phyloP scores from a whole-genome alignment of 129 eudicot species.

The Logfia minima region DNA sequence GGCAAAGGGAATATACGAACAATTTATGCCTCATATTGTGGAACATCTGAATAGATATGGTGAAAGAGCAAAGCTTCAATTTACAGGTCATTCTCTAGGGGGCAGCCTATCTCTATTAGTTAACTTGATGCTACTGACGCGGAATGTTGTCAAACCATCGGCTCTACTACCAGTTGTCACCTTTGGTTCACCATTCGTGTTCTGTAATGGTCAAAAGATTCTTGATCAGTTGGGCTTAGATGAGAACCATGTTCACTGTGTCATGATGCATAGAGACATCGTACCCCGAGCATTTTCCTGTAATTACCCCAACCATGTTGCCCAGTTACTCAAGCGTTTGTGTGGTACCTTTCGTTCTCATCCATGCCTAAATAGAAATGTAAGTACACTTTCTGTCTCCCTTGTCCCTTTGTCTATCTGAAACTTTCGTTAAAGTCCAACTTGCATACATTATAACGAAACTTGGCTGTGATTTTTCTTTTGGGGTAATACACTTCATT shows the following conservation, averaged over 20 bases:
- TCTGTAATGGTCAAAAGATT: conserved; percentile 75
- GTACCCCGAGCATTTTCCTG: conserved; percentile 94
- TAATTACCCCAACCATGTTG: conserved; percentile 66
- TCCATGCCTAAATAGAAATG: conserved; percentile 78
- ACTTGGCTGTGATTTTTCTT: background rate
- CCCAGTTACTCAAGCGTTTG: conserved; percentile 72
- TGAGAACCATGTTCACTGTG: conserved; percentile 60
- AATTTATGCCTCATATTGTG: conserved; percentile 61
- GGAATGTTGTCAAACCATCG: conserved; percentile 57
- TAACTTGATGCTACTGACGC: conserved; percentile 64
- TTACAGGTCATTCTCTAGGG: conserved; percentile 88
- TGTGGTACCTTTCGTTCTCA: conserved; percentile 64
- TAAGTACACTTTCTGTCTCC: conserved; percentile 33
- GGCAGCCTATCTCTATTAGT: conserved; percentile 79
- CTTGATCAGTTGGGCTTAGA: conserved; percentile 67
- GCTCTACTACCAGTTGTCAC: conserved; percentile 76
- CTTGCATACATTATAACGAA: background rate
- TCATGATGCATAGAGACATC: conserved; percentile 86
- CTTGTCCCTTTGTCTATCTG: background rate
- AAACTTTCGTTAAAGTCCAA: background rate
- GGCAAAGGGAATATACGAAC: conserved; percentile 84
- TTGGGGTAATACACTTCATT: background rate
- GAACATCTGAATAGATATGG: conserved; percentile 63
- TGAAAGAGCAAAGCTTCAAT: conserved; percentile 69
- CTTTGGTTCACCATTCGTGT: conserved; percentile 77